Evolutionary conservation across 495 filamentous ascomycete species (phyloP), one percentile per base, ranked within the genome.

Genomic region (Talaromyces wortmannii): DNA sequence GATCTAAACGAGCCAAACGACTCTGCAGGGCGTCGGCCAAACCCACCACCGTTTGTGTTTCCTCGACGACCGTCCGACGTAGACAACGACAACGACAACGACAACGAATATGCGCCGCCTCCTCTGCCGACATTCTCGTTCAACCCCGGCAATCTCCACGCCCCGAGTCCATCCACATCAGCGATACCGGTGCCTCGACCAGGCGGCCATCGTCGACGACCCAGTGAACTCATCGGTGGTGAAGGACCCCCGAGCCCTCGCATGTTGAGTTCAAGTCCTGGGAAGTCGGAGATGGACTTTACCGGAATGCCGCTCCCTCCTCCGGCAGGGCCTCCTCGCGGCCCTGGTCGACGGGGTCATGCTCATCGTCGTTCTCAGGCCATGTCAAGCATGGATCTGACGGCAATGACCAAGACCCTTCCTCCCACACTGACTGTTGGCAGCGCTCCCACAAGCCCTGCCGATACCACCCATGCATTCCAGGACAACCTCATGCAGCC

Each of bases 321-420:
- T n/a, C 69, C 75, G 33, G 67, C 70, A n/a, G 68, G 72, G 16
- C 59, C 66, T 53, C 55, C 61, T 31, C 61, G 71, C 46, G 76
- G 74, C 6, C 78, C 75, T 45, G 73, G 76, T 31, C 75, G 81
- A 54, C 80, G 88, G 61, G 83, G 88, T 16, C 91, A 96, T 70
- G 85, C 85, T 11, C 91, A 95, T 72, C 82, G 90, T 50, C 82
- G 91, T 55, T 95, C 90, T n/a, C 85, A 82, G 33, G 91, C 91
- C 1, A 84, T 95, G 10, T 94, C 90, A n/a, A 86, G 79, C 57
- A 84, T 91, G 56, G 91, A 96, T 70, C 67, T 95, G 4, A 84
- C 83, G 6, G 78, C 83, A 16, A 88, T 95, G 46, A 71, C 90
- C 23, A 85, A 86, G 55, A 65, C 79, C 3, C 65, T 82, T 16